Base-by-base conservation (phyloP, 192 early-diverging fungal genomes). In the Spizellomyces sp. region DNA sequence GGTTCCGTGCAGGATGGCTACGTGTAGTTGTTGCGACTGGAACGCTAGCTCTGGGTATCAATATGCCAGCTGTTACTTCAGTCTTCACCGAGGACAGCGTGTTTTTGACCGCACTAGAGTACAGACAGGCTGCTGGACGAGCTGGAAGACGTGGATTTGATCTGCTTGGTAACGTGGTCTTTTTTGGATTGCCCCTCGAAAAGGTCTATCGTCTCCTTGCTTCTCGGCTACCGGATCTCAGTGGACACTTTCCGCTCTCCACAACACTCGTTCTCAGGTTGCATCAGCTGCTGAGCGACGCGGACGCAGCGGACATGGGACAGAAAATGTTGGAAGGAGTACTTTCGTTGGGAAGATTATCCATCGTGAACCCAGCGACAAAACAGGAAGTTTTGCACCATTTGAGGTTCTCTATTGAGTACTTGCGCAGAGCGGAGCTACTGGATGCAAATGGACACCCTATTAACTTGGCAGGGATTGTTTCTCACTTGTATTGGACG, bases 61-160 rank as follows among this genome's bases (percentile, higher is more conserved):
- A 83, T 61, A 83, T 83, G 81, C 81, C 81, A 14, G 66, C 66
- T 44, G 55, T 42, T 14, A 79, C 81, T 4, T 61, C 50, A 7
- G 77, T 83, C 12, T 82, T 82, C 36, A 47, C 64, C n/a, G 81
- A 80, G 36, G 81, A 83, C 65, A 71, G 64, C 9, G 45, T 75
- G 7, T 82, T 47, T 60, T 60, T 83, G 41, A 83, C 69, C 8
- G 80, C 80, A 6, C 64, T 82, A 21, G 67, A 80, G 22, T 83
- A 77, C 61, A 46, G 81, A n/a, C 77, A 83, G 59, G 70, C 66
- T 17, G 19, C 74, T 17, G 74, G 74, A 10, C 67, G 74, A 46
- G 74, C 76, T 59, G 81, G 80, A 6, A 58, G 81, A 14, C 70
- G 81, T 74, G 81, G 77, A 1, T 83, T 83, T 58, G 81, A 83